Conservation (phyloP, 805 yeast genomes). For the Kodamaea fukazawae region DNA sequence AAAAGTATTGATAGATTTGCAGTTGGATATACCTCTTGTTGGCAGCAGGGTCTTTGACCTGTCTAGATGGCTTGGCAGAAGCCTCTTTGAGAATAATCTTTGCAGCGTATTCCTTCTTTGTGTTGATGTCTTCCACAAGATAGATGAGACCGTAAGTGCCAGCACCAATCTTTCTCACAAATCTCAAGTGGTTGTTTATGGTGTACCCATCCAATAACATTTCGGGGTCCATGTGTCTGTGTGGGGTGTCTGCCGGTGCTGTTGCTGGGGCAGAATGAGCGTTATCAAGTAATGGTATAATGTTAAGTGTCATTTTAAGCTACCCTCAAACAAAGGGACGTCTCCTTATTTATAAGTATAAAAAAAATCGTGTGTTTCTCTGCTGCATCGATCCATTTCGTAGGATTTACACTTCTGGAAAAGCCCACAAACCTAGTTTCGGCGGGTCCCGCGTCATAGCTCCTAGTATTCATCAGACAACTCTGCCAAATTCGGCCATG, state of each 20-base stretch:
- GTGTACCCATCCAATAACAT: slow-evolving; percentile 21
- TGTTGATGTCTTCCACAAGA: slow-evolving; percentile 54
- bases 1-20: slow-evolving; percentile 20
- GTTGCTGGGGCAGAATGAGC: background rate
- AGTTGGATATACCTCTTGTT: slow-evolving; percentile 30
- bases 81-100: slow-evolving; percentile 61
- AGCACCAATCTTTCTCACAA: slow-evolving; percentile 62
- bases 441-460: too few species aligned
- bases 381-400: too few species aligned
- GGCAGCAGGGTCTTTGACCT: slow-evolving; percentile 27
- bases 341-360: slow-evolving; percentile 2
- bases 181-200: slow-evolving; percentile 33
- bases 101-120: slow-evolving; percentile 60
- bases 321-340: too few species aligned
- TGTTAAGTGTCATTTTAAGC: slow-evolving; percentile 5
- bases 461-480: too few species aligned
- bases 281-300: slow-evolving; percentile 5
- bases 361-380: too few species aligned
- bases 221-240: slow-evolving; percentile 4
- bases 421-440: too few species aligned
- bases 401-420: too few species aligned
- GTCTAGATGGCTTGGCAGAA: slow-evolving; percentile 21
- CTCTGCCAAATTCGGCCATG: too few species aligned
- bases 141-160: slow-evolving; percentile 87
- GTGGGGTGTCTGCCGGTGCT: background rate